Base-by-base conservation (phyloP, 2,329 filamentous ascomycete species). In the Botryosphaeria agaves region DNA sequence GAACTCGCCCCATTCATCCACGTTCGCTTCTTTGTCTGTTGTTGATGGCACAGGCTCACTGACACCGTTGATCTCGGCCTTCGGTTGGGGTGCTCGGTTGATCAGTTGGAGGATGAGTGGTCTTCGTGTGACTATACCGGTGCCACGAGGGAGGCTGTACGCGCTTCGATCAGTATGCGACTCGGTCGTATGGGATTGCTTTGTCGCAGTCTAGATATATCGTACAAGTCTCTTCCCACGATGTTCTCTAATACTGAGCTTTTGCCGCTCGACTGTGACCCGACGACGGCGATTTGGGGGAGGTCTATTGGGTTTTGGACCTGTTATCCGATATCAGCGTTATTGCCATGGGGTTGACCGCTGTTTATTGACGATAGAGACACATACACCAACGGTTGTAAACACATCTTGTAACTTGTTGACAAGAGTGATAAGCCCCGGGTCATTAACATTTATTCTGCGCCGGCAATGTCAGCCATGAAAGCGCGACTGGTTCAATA, bases 371-470 rank as follows among this genome's bases (percentile, higher is more conserved):
- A n/a, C n/a, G n/a, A n/a, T n/a, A n/a, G n/a, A n/a, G n/a, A 17
- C 2, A 68, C 72, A 42, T 64, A 78, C 73, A 45, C 89, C 89
- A 45, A 98, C 89, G 25, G 89, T 95, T 38, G 87, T 78, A 55
- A 98, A 98, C 45, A 98, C 89, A 82, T 98, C 89, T 56, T 98
- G 89, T 28, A 98, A 76, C 66, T 92, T 95, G 68, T 98, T 98
- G 54, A 98, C 89, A 45, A 95, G 78, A 18, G 73, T 76, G 46
- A 78, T 78, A 44, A 78, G 62, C 40, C 64, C 64, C 16, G 73
- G 73, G 46, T 78, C 73, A 50, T 78, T 78, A 37, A 78, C 73
- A 52, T 77, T 78, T 54, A 77, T 75, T 44, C 72, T 77, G 49
- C 42, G 23, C 24, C 16, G 16, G 8, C 11, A 18, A 14, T 29